Evolutionary conservation across 2,329 filamentous ascomycete species (phyloP).

Genomic region (Calonectria naviculata): DNA sequence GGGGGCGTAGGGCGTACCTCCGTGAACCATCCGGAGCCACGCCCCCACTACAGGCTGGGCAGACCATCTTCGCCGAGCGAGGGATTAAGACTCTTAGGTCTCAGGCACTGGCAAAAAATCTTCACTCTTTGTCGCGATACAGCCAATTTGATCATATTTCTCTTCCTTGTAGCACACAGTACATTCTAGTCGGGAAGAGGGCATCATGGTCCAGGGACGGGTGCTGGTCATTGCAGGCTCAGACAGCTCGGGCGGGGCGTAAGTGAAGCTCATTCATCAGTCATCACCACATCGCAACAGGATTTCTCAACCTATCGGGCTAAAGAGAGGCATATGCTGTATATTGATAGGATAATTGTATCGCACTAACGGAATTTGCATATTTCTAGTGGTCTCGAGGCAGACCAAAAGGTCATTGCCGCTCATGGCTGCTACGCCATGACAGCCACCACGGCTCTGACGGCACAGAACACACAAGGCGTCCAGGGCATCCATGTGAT

Average conservation of each 20-base stretch:
- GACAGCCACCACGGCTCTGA: slow-evolving; percentile 94
- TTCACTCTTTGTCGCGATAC: background rate
- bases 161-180: background rate
- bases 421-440: slow-evolving; percentile 95
- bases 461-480: slow-evolving; percentile 92
- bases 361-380: background rate
- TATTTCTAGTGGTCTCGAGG: slow-evolving; percentile 82
- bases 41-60: slow-evolving; percentile 17
- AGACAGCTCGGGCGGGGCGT: slow-evolving; percentile 91
- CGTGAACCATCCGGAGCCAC: background rate
- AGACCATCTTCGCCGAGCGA: slow-evolving; percentile 10
- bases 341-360: background rate
- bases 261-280: slow-evolving; percentile 45
- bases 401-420: slow-evolving; percentile 93
- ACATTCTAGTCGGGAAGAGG: background rate
- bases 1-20: background rate
- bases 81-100: slow-evolving; percentile 15
- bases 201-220: slow-evolving; percentile 54
- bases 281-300: background rate
- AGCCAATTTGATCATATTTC: background rate
- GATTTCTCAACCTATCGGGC: slow-evolving; percentile 6
- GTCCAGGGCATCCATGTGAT: slow-evolving; percentile 85
- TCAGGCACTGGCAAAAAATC: background rate
- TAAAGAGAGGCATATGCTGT: background rate
- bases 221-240: slow-evolving; percentile 89